phyloP scores from a whole-genome alignment of 495 filamentous ascomycete genomes.

The Aspergillus homomorphus region DNA sequence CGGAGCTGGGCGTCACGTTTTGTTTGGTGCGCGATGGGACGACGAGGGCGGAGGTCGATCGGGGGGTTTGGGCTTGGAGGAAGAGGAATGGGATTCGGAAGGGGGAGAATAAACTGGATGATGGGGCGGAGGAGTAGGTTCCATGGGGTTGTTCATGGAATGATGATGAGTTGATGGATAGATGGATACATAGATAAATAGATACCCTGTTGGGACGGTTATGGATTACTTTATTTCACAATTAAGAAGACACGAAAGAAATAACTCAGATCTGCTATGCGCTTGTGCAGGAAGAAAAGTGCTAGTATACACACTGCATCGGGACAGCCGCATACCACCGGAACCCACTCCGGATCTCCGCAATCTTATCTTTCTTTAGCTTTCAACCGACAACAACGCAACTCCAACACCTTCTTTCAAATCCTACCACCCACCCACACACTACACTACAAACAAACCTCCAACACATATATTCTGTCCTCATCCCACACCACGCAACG shows the following conservation, averaged over 20 bases:
- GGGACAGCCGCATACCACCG: not conserved
- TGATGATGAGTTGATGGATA: not conserved
- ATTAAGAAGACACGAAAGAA: too few species aligned
- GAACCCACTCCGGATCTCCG: constrained; percentile 3
- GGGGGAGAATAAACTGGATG: too few species aligned
- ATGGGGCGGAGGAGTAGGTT: constrained; percentile 6
- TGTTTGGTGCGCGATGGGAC: constrained; percentile 77
- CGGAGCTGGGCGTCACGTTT: constrained; percentile 75
- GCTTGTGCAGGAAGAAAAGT: too few species aligned
- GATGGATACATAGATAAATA: not conserved
- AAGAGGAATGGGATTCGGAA: constrained; percentile 58
- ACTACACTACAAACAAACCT: not conserved
- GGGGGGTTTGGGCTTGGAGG: constrained; percentile 78
- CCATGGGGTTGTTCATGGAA: not conserved
- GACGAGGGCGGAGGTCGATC: constrained; percentile 73
- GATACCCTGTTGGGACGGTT: not conserved
- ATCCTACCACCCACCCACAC: not conserved
- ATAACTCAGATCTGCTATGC: too few species aligned
- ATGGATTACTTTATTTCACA: not conserved
- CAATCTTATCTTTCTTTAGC: not conserved
- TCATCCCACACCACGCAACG: not conserved
- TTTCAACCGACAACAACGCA: not conserved
- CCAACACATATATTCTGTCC: not conserved
- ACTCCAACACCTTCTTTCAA: not conserved
- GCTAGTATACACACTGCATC: not conserved